Percentiles rank a stretch among this genome's conserved stretches.
Evolutionary conservation across 75 land plant genomes (phyloP).

Genomic region (Cupressus sempervirens): DNA sequence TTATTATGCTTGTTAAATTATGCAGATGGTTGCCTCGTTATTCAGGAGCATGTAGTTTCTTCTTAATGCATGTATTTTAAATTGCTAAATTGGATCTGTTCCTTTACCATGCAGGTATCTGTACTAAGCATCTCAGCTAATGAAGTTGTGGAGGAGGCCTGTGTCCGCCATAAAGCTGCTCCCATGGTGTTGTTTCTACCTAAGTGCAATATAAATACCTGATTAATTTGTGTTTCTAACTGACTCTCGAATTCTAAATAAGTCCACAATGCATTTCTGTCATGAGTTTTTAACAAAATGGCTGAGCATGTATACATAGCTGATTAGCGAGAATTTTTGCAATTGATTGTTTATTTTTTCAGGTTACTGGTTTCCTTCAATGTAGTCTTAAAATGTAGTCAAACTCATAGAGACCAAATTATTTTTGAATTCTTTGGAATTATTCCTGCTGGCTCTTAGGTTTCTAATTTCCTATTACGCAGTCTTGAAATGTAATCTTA

Average conservation of each 20-base stretch:
- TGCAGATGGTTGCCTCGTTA: not conserved
- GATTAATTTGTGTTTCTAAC: not conserved
- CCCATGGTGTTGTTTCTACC: conserved; percentile 24
- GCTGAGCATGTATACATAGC: not conserved
- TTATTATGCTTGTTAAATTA: not conserved
- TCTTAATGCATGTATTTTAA: not conserved
- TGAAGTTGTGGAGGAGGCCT: conserved; percentile 37
- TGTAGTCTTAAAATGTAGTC: not conserved
- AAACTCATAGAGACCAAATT: not conserved
- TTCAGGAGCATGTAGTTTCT: not conserved
- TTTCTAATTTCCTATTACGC: not conserved
- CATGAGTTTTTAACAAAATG: not conserved
- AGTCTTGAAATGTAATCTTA: not conserved
- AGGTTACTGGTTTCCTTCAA: not conserved
- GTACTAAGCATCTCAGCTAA: conserved; percentile 39
- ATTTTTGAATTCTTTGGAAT: too few species aligned
- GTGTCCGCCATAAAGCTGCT: conserved; percentile 32
- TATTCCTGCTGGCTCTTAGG: not conserved
- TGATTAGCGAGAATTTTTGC: not conserved
- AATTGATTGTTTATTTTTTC: not conserved
- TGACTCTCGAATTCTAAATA: not conserved
- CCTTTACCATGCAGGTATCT: conserved; percentile 29
- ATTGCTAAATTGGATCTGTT: not conserved
- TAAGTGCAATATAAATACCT: not conserved
- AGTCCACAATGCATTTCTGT: not conserved